Conservation (phyloP, 2,329 filamentous ascomycete genomes). For the Nothophoma quercina region DNA sequence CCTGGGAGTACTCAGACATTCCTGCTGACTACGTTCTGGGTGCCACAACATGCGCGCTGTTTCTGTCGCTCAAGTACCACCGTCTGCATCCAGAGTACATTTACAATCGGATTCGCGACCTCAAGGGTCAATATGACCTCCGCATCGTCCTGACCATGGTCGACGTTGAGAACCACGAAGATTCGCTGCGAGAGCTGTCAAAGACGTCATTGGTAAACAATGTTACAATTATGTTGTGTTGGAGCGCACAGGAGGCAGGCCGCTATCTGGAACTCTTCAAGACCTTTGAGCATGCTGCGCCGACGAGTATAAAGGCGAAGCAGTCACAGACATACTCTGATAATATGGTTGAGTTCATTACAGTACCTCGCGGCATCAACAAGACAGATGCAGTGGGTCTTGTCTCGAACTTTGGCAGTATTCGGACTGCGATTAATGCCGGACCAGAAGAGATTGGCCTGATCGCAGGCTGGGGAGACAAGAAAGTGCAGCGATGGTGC, state of each 20-base stretch:
- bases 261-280: constrained; percentile 96
- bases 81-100: constrained; percentile 97
- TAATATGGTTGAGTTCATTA: constrained; percentile 90
- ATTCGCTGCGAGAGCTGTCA: constrained; percentile 84
- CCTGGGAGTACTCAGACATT: constrained; percentile 99
- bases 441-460: constrained; percentile 82
- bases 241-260: constrained; percentile 91
- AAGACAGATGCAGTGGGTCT: constrained; percentile 92
- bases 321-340: constrained; percentile 86
- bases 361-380: constrained; percentile 86
- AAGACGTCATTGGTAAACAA: constrained; percentile 95
- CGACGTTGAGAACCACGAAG: constrained; percentile 94
- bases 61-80: constrained; percentile 95
- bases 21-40: constrained; percentile 92
- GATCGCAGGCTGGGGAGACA: constrained; percentile 93
- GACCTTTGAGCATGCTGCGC: constrained; percentile 86
- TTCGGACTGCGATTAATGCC: constrained; percentile 87
- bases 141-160: constrained; percentile 90
- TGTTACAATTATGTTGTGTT: constrained; percentile 89
- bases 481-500: constrained; percentile 90
- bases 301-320: constrained; percentile 81
- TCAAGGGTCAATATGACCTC: constrained; percentile 86
- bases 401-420: constrained; percentile 89
- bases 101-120: constrained; percentile 85
- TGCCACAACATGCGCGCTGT: constrained; percentile 85